phyloP scores from a whole-genome alignment of 129 eudicot species.

The Arctium minus region DNA sequence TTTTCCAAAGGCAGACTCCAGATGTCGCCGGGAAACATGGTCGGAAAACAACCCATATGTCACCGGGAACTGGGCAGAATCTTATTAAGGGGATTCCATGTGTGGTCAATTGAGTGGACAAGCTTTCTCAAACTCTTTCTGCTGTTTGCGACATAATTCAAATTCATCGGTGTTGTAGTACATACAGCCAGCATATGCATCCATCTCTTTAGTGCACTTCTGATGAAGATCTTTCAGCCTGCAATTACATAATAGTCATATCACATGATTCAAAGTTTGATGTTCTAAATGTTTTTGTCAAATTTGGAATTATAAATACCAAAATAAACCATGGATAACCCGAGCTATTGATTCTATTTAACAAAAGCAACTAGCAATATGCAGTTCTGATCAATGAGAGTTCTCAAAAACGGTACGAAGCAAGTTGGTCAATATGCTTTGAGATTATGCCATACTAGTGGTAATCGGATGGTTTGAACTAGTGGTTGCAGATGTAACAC shows the following conservation, averaged over 20 bases:
- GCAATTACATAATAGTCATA: constrained; percentile 15
- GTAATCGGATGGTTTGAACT: not conserved
- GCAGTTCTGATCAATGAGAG: not conserved
- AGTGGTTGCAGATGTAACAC: too few species aligned
- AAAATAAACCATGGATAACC: not conserved
- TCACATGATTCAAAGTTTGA: not conserved
- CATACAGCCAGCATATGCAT: constrained; percentile 83
- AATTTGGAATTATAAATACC: not conserved
- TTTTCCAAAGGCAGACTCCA: not conserved
- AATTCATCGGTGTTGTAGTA: constrained; percentile 90
- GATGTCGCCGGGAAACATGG: not conserved
- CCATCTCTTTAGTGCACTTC: constrained; percentile 80
- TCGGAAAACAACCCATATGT: not conserved
- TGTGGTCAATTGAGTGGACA: constrained; percentile 55
- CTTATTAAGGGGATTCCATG: not conserved
- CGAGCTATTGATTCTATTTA: too few species aligned
- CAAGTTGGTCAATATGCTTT: not conserved
- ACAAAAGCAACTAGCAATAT: not conserved
- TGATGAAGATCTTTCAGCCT: constrained; percentile 86
- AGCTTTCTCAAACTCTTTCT: constrained; percentile 84
- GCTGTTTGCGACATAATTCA: constrained; percentile 81
- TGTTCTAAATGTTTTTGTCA: not conserved
- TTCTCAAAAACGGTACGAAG: not conserved
- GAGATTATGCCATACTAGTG: too few species aligned
- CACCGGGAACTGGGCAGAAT: not conserved